Percentiles rank a stretch among this genome's conserved stretches.
phyloP scores from a whole-genome alignment of 441 rosid genomes.

The Corymbia citriodora region DNA sequence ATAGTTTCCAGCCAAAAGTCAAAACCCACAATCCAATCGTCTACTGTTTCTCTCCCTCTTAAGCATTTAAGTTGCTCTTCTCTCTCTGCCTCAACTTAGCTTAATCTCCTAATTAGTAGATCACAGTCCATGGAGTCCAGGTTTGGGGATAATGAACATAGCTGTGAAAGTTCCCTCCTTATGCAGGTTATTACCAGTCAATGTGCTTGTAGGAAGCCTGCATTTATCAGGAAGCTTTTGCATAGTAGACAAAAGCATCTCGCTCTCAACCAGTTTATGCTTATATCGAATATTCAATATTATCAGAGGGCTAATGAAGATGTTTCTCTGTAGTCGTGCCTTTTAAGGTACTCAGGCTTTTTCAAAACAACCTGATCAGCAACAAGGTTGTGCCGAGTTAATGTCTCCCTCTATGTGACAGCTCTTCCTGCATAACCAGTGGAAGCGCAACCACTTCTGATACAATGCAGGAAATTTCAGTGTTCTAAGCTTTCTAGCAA shows the following conservation, averaged over 20 bases:
- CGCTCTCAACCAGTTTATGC: background rate
- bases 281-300: background rate
- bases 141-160: background rate
- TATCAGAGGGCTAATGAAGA: background rate
- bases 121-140: background rate
- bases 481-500: background rate
- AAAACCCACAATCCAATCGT: background rate
- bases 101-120: background rate
- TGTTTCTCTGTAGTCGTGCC: background rate
- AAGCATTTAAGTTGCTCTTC: background rate
- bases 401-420: background rate
- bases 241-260: background rate
- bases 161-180: background rate
- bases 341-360: background rate
- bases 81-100: background rate
- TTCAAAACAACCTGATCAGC: background rate
- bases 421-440: background rate
- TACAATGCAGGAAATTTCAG: background rate
- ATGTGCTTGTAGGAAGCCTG: background rate
- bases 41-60: background rate
- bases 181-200: background rate
- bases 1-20: background rate
- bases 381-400: background rate
- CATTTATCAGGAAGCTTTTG: background rate
- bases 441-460: background rate